phyloP scores from a whole-genome alignment of 2,329 filamentous ascomycete species.

The Colletotrichum ledebouriae region DNA sequence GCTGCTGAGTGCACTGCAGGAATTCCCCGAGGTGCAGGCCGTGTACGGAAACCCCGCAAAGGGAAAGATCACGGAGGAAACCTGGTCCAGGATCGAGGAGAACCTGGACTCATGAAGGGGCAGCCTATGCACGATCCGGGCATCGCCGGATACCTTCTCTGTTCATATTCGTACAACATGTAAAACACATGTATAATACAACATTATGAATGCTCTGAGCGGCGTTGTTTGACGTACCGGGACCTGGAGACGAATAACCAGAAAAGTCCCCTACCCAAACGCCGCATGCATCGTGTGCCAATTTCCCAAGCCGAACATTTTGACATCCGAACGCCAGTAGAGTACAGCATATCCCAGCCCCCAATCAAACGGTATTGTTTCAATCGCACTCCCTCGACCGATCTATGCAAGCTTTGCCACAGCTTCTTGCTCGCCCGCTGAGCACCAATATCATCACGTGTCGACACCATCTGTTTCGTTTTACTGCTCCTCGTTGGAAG shows the following conservation, averaged over 20 bases:
- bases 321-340: slow-evolving; percentile 40
- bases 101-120: slow-evolving; percentile 53
- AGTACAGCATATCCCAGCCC: slow-evolving; percentile 24
- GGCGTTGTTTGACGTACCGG: slow-evolving; percentile 26
- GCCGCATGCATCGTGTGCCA: slow-evolving; percentile 29
- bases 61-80: slow-evolving; percentile 64
- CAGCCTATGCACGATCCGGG: neutral
- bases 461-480: neutral
- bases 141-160: neutral
- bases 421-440: neutral
- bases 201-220: slow-evolving; percentile 32
- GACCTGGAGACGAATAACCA: neutral
- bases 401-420: no score
- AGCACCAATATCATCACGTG: neutral
- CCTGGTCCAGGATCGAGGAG: slow-evolving; percentile 67
- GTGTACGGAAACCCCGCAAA: slow-evolving; percentile 79
- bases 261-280: slow-evolving; percentile 25
- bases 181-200: slow-evolving; percentile 37
- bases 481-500: slow-evolving; percentile 47
- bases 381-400: no score
- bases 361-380: neutral
- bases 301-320: slow-evolving; percentile 37
- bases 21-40: slow-evolving; percentile 80
- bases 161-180: slow-evolving; percentile 36
- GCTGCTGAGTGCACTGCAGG: slow-evolving; percentile 72